Evolutionary conservation across 1,139 yeast genomes (phyloP).

Genomic region (Kazachstania sp.): DNA sequence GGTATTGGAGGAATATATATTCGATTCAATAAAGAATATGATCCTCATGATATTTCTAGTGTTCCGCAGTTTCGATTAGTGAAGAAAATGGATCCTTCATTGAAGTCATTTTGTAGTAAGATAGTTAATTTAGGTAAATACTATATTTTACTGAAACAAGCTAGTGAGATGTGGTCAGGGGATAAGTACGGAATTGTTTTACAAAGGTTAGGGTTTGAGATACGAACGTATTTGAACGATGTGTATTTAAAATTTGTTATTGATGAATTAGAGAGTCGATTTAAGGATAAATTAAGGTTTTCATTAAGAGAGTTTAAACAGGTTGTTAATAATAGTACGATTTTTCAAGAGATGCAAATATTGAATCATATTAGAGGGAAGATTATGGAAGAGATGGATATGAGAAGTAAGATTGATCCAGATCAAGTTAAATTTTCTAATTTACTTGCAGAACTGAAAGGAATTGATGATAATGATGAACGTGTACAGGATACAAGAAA

Average conservation of each 20-base stretch:
- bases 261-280: slow-evolving; percentile 47
- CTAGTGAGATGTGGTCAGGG: slow-evolving; percentile 52
- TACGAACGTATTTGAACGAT: slow-evolving; percentile 41
- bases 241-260: slow-evolving; percentile 42
- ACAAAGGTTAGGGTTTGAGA: slow-evolving; percentile 60
- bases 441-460: slow-evolving; percentile 28
- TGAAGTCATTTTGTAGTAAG: slow-evolving; percentile 62
- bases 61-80: slow-evolving; percentile 65
- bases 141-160: slow-evolving; percentile 44
- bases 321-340: slow-evolving; percentile 18
- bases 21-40: slow-evolving; percentile 55
- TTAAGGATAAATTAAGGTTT: slow-evolving; percentile 37
- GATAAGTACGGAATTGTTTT: slow-evolving; percentile 59
- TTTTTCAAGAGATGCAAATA: slow-evolving; percentile 20
- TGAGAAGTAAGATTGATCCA: slow-evolving; percentile 23
- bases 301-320: slow-evolving; percentile 45
- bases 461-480: neutral
- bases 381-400: slow-evolving; percentile 20
- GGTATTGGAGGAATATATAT: slow-evolving; percentile 80
- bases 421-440: slow-evolving; percentile 27
- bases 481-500: neutral
- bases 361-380: slow-evolving; percentile 19
- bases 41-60: slow-evolving; percentile 30
- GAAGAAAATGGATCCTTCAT: slow-evolving; percentile 62
- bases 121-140: slow-evolving; percentile 56